phyloP scores from a whole-genome alignment of 768 basidiomycete genomes.

The Mycena alexandri region DNA sequence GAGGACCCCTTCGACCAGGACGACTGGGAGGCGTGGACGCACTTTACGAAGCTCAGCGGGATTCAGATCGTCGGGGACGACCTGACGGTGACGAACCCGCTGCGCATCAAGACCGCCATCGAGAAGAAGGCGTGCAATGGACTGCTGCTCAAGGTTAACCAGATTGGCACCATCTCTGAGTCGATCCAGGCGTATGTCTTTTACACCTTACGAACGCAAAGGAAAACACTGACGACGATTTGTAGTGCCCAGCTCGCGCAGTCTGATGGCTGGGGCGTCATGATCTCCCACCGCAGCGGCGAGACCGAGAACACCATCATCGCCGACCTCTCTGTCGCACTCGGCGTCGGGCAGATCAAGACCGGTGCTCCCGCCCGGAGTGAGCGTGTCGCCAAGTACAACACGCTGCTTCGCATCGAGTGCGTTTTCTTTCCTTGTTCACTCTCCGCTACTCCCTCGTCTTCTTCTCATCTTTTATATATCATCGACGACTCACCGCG shows the following conservation, averaged over 20 bases:
- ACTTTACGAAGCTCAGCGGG: conserved; percentile 83
- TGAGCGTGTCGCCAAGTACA: conserved; percentile 98
- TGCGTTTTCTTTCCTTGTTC: conserved; percentile 53
- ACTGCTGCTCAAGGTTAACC: conserved; percentile 98
- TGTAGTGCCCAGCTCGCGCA: conserved; percentile 93
- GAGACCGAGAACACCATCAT: conserved; percentile 99
- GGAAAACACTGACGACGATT: conserved; percentile 16
- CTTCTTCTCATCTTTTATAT: conserved; percentile 5
- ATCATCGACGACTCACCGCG: conserved; percentile 17
- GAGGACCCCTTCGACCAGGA: conserved; percentile 99
- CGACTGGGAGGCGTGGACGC: conserved; percentile 98
- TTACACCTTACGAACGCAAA: background rate
- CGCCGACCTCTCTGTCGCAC: conserved; percentile 94
- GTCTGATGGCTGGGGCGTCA: conserved; percentile 98
- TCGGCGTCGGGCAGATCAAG: conserved; percentile 96
- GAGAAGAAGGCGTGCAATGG: conserved; percentile 99
- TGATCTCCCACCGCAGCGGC: conserved; percentile 99
- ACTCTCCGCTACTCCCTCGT: too few relatives aligned
- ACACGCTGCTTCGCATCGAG: conserved; percentile 91
- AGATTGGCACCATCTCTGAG: conserved; percentile 99
- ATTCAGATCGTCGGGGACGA: conserved; percentile 98
- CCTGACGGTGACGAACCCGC: conserved; percentile 97
- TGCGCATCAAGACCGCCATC: conserved; percentile 97
- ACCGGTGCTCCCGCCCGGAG: conserved; percentile 96
- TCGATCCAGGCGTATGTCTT: conserved; percentile 94